These are phyloP conservation scores for Phytophthora uliginosa DNA, from an alignment of 352 stramenopile genomes.

Conservation along the genomic window DNA sequence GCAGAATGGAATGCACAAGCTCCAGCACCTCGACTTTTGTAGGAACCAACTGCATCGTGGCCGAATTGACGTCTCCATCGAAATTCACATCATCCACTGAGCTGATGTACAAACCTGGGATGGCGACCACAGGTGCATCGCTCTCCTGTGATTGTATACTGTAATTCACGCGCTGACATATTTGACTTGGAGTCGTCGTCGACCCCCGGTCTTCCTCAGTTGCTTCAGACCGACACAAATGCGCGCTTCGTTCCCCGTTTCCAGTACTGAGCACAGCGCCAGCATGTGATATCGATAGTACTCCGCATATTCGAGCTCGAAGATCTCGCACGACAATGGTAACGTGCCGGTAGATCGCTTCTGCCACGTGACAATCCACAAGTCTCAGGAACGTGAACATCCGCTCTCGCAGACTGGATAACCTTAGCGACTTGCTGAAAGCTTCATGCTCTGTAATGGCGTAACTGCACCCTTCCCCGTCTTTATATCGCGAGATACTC, in stretches of 20 bases:
- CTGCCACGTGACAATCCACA: slow-evolving; percentile 51
- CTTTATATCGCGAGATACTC: slow-evolving; percentile 25
- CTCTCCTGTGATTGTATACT: slow-evolving; percentile 2
- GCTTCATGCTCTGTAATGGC: slow-evolving; percentile 24
- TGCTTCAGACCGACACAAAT: slow-evolving; percentile 4
- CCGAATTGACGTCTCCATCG: slow-evolving; percentile 25
- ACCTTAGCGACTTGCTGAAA: slow-evolving; percentile 37
- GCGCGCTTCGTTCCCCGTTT: background rate
- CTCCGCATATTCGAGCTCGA: slow-evolving; percentile 47
- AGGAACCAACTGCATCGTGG: slow-evolving; percentile 38
- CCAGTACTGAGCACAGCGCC: background rate
- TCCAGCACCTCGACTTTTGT: slow-evolving; percentile 50
- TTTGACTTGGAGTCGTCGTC: background rate
- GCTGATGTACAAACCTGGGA: slow-evolving; percentile 35
- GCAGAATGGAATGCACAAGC: slow-evolving; percentile 49
- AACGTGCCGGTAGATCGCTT: slow-evolving; percentile 56
- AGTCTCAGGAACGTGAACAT: slow-evolving; percentile 71
- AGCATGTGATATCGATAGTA: background rate
- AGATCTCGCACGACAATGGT: slow-evolving; percentile 41
- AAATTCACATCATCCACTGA: slow-evolving; percentile 37
- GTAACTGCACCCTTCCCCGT: slow-evolving; percentile 17
- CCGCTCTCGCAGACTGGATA: slow-evolving; percentile 50
- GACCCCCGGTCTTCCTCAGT: background rate
- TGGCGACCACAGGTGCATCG: background rate
- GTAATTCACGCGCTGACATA: slow-evolving; percentile 13